Conservation (phyloP, 257 asterid genomes). For the Solanum virginianum region DNA sequence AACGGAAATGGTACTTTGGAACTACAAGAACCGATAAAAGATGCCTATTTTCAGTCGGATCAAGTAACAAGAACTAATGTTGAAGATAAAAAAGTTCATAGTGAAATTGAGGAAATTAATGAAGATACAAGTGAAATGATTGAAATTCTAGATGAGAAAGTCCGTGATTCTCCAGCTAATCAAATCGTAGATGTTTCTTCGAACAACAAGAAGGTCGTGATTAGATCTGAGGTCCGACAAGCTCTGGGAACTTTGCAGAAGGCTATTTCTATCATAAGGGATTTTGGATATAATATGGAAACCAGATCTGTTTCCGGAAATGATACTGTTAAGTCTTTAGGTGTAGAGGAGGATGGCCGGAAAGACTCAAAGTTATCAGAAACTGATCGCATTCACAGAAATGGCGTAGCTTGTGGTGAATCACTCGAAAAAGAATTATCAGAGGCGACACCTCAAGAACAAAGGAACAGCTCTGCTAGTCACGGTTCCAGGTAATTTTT, state of each 20-base stretch:
- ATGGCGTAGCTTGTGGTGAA: slow-evolving; percentile 3
- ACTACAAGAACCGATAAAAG: background rate
- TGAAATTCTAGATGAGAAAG: slow-evolving; percentile 1
- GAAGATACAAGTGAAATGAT: slow-evolving; percentile 21
- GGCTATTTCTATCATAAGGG: slow-evolving; percentile 41
- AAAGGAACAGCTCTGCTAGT: slow-evolving; percentile 36
- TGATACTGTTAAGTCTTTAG: background rate
- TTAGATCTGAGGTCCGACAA: slow-evolving; percentile 24
- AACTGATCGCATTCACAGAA: slow-evolving; percentile 10
- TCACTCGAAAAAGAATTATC: slow-evolving; percentile 4
- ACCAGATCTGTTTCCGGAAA: background rate
- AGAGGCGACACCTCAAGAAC: slow-evolving; percentile 16
- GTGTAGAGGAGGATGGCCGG: slow-evolving; percentile 7
- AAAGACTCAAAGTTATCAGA: slow-evolving; percentile 11
- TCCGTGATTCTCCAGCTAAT: background rate
- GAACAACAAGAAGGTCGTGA: slow-evolving; percentile 3
- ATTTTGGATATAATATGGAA: slow-evolving; percentile 9
- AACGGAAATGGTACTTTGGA: background rate
- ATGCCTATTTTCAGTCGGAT: background rate
- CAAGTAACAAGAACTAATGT: background rate
- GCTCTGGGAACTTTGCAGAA: slow-evolving; percentile 57
- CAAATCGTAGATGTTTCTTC: slow-evolving; percentile 11
- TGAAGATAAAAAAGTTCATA: background rate
- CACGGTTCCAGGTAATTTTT: slow-evolving; percentile 49
- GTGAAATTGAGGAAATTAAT: slow-evolving; percentile 47